Percentiles rank a stretch among this genome's conserved stretches.
phyloP scores from a whole-genome alignment of 768 basidiomycete genomes.

The Coprinopsis cinerea region DNA sequence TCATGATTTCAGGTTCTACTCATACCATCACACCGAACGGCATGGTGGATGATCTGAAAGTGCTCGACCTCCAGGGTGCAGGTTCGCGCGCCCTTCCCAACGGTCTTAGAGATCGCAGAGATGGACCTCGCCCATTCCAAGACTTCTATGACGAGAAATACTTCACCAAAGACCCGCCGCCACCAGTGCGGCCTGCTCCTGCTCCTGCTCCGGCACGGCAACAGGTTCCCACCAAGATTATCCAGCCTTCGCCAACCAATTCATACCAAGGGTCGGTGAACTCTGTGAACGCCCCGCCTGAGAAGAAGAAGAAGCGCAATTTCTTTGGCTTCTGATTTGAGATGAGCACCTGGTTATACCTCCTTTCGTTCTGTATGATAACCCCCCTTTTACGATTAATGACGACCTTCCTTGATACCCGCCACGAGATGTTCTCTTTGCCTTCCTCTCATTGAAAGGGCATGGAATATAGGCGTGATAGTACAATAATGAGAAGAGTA shows the following conservation, averaged over 20 bases:
- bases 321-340: conserved; percentile 55
- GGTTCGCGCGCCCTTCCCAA: conserved; percentile 72
- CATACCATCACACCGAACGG: conserved; percentile 77
- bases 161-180: conserved; percentile 58
- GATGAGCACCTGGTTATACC: background rate
- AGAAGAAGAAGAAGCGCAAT: conserved; percentile 75
- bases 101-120: conserved; percentile 48
- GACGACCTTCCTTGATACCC: background rate
- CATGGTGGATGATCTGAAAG: conserved; percentile 84
- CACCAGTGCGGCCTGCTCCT: conserved; percentile 37
- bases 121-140: conserved; percentile 52
- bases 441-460: no score
- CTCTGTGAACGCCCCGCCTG: conserved; percentile 37
- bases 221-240: conserved; percentile 26
- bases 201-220: conserved; percentile 28
- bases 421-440: no score
- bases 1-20: conserved; percentile 67
- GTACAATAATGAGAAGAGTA: background rate
- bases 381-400: background rate
- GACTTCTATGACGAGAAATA: conserved; percentile 79
- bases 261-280: conserved; percentile 44
- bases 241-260: conserved; percentile 48
- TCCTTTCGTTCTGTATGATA: no score
- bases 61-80: conserved; percentile 80
- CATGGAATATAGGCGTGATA: background rate